These are phyloP conservation scores for Rhizopus sp. DNA, from an alignment of 371 early-diverging fungal species.

Conservation along the genomic window DNA sequence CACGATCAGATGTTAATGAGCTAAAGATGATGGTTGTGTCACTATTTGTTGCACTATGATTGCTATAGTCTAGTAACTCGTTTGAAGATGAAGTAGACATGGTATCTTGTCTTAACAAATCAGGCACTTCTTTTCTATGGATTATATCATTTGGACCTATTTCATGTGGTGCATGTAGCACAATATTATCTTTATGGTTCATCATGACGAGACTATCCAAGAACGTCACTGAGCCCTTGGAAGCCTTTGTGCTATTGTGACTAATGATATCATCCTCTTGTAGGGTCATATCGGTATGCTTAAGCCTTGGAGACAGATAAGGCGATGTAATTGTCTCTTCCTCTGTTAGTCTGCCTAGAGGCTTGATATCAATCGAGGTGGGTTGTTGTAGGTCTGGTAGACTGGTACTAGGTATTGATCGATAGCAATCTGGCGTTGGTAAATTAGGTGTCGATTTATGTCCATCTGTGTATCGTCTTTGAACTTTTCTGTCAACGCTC, in stretches of 20 bases:
- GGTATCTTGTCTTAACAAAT: neutral
- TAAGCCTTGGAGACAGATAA: neutral
- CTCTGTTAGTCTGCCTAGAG: conserved; percentile 1
- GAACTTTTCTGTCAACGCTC: neutral
- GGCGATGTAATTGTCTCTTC: neutral
- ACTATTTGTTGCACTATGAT: neutral
- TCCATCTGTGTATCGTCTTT: neutral
- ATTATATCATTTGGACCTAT: conserved; percentile 22
- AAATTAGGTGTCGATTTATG: neutral
- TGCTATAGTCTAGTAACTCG: neutral
- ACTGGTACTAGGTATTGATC: neutral
- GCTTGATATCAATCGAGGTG: neutral
- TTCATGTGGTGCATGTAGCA: conserved; percentile 13
- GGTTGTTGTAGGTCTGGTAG: neutral
- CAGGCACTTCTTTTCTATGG: neutral
- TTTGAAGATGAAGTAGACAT: neutral
- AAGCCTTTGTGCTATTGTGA: neutral
- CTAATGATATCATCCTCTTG: conserved; percentile 1
- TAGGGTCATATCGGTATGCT: neutral
- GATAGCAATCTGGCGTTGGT: neutral
- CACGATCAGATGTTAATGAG: neutral
- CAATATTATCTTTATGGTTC: neutral
- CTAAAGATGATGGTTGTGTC: neutral
- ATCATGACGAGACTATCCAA: conserved; percentile 1
- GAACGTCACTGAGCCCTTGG: neutral